A percentile compares a stretch with the other conserved stretches of the same genome.
phyloP scores from a whole-genome alignment of 192 early-diverging fungal genomes.

The Ambispora gerdemannii region DNA sequence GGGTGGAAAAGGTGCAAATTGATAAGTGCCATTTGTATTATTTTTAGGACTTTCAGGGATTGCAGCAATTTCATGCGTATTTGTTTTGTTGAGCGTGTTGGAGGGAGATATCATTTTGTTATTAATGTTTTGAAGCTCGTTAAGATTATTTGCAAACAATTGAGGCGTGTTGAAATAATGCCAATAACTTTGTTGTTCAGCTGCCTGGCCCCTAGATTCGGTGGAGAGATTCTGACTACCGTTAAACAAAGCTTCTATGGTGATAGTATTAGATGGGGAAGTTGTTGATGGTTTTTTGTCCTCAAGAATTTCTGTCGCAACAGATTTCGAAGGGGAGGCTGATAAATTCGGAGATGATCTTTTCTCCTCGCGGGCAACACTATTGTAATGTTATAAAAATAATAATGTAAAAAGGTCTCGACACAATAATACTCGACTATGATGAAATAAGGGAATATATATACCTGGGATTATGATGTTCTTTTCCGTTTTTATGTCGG shows the following conservation, averaged over 20 bases:
- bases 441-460: too few species aligned
- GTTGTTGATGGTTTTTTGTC: neutral
- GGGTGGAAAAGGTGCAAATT: neutral
- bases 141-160: slow-evolving; percentile 9
- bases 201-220: neutral
- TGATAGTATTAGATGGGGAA: neutral
- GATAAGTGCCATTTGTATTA: neutral
- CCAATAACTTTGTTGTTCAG: slow-evolving; percentile 12
- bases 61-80: neutral
- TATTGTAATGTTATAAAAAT: neutral
- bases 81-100: neutral
- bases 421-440: neutral
- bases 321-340: too few species aligned
- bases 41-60: neutral
- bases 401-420: neutral
- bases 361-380: too few species aligned
- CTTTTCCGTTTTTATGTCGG: slow-evolving; percentile 13
- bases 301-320: too few species aligned
- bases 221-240: neutral
- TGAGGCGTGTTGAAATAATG: slow-evolving; percentile 19
- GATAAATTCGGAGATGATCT: too few species aligned
- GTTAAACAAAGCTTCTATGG: slow-evolving; percentile 12
- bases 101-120: neutral
- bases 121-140: neutral
- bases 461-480: neutral